Conservation (phyloP, 805 yeast species). For the Candida broadrunensis region DNA sequence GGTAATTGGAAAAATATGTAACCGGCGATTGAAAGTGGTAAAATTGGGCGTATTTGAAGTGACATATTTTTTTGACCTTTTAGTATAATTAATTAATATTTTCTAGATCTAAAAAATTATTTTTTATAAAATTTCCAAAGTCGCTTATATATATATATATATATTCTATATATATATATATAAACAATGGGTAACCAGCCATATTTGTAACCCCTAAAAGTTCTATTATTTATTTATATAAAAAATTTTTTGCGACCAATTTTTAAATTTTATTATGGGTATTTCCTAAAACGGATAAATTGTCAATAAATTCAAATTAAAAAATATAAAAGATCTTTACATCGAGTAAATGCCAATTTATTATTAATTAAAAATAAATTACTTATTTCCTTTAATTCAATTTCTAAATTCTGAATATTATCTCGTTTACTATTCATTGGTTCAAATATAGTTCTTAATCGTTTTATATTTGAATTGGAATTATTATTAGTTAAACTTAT, state of each 20-base stretch:
- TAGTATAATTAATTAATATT: too few species aligned
- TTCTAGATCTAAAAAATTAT: too few species aligned
- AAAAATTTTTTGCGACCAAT: too few species aligned
- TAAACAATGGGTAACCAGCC: too few species aligned
- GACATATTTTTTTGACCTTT: constrained; percentile 14
- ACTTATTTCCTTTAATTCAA: background rate
- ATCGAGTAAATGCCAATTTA: background rate
- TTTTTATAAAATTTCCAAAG: too few species aligned
- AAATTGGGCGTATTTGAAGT: constrained; percentile 7
- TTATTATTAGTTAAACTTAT: background rate
- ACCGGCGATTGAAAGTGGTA: constrained; percentile 4
- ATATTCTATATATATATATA: too few species aligned
- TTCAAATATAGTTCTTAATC: background rate
- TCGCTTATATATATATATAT: too few species aligned
- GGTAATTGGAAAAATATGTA: constrained; percentile 5
- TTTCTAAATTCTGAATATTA: background rate
- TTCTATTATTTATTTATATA: too few species aligned
- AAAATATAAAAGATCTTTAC: background rate
- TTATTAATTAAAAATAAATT: background rate
- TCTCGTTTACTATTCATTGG: background rate
- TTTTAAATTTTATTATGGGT: too few species aligned
- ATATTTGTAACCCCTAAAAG: too few species aligned
- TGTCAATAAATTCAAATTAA: too few species aligned
- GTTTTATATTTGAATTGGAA: background rate
- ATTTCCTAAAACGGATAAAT: too few species aligned